phyloP scores from a whole-genome alignment of 345 rosid genomes.

The Hypericum perforatum region DNA sequence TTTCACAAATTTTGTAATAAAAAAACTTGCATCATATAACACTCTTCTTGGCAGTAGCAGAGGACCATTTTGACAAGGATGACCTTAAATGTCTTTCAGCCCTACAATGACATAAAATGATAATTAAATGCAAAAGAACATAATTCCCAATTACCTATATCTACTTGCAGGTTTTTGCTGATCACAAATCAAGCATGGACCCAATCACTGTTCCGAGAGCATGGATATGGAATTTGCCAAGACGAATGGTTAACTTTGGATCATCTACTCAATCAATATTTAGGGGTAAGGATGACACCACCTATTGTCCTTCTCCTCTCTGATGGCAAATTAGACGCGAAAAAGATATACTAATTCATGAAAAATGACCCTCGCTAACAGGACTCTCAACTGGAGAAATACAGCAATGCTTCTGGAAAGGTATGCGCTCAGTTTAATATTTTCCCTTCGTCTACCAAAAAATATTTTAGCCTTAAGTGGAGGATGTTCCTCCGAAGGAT shows the following conservation, averaged over 20 bases:
- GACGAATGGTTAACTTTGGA: conserved; percentile 22
- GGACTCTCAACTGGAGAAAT: conserved; percentile 3
- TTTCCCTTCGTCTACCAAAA: background rate
- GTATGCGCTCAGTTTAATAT: background rate
- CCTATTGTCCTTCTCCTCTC: background rate
- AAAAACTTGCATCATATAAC: too few species aligned
- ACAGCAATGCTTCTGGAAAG: conserved; percentile 9
- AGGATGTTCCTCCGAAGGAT: too few species aligned
- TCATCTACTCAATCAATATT: conserved; percentile 22
- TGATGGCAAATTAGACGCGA: background rate
- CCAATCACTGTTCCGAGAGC: conserved; percentile 21
- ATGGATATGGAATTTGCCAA: conserved; percentile 18
- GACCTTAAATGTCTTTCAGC: too few species aligned
- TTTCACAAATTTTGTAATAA: background rate
- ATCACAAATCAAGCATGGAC: conserved; percentile 21
- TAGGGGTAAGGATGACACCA: conserved; percentile 12
- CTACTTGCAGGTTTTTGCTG: conserved; percentile 22
- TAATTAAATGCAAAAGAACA: too few species aligned
- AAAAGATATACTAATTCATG: too few species aligned
- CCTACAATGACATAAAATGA: too few species aligned
- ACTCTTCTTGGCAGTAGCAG: too few species aligned
- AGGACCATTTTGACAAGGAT: too few species aligned
- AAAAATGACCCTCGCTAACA: background rate
- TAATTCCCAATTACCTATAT: background rate
- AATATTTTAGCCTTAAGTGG: too few species aligned